Evolutionary conservation across 2,329 filamentous ascomycete species (phyloP).

Genomic region (Cercospora berteroae): DNA sequence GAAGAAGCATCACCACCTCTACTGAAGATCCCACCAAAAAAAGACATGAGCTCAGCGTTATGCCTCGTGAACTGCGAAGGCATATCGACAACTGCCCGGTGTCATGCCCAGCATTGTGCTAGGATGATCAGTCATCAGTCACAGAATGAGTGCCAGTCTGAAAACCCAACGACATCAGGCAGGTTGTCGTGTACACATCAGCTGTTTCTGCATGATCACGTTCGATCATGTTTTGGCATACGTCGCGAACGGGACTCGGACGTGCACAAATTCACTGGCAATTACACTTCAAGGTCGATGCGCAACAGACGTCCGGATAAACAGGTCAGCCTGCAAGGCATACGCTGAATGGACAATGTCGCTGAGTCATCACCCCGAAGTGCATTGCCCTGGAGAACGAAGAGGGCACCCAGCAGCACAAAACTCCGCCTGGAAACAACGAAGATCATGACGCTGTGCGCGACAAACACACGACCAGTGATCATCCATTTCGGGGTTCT

Average conservation of each 20-base stretch:
- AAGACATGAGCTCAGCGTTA: background rate
- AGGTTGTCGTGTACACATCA: background rate
- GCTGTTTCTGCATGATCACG: background rate
- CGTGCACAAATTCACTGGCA: background rate
- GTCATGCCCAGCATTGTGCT: background rate
- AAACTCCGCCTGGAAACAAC: background rate
- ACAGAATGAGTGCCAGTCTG: background rate
- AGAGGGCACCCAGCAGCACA: background rate
- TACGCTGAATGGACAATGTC: background rate
- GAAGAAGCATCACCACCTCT: constrained; percentile 4
- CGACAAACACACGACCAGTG: background rate
- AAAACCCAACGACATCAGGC: background rate
- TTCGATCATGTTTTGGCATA: background rate
- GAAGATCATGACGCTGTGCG: background rate
- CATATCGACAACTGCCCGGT: background rate
- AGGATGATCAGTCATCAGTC: background rate
- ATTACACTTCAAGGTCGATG: background rate
- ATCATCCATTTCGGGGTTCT: background rate
- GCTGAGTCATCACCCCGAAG: background rate
- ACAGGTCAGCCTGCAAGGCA: background rate
- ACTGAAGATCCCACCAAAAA: background rate
- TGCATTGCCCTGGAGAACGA: background rate
- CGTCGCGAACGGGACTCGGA: background rate
- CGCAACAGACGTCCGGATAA: background rate
- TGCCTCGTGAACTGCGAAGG: background rate